Evolutionary conservation across 139 green algal genomes (phyloP), one percentile per base, ranked within the genome.

Genomic region (Pedinophyceae sp.): DNA sequence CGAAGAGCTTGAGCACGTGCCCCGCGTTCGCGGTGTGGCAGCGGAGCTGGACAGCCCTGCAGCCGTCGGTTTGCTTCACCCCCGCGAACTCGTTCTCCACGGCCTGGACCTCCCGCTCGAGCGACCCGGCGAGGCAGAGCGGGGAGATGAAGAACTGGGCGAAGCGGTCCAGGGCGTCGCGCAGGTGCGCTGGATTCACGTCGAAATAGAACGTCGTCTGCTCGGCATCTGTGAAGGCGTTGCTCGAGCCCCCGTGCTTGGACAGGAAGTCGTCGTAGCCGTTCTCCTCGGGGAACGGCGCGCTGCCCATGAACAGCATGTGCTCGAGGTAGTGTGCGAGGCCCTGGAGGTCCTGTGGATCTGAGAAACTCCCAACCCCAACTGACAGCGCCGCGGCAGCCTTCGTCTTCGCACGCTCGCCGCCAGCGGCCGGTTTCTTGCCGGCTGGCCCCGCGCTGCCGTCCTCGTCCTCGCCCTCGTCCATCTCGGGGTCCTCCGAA

Each of bases 261-360:
- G 67, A 76, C 1, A 99, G 68, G 66, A 74, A 99, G 2, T 80
- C 64, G 47, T 95, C 88, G 59, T 96, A 99, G 13, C 94, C 88
- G 45, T 97, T 96, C 55, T 99, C 91, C 47, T 88, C 72, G 1
- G 91, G 87, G 69, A 77, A 97, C 54, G 84, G 79, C 20, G 72
- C 66, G 55, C 75, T 92, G 55, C 92, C 91, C 34, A 43, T 43
- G 78, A 99, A 97, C 38, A 99, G 78, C 92, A 99, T 99, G 73
- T 99, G 92, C 71, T 99, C 92, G 59, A 97, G 61, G 61, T 93
- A 94, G 69, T 94, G 88, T 28, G 57, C 78, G 40, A 95, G 61
- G 0, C 87, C 86, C 71, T 89, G 77, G 27, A 88, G 48, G n/a
- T 85, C 38, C 20, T 64, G 55, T 0, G 85, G 88, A 59, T 97